These are phyloP conservation scores for Aspergillus ostianus DNA, from an alignment of 495 filamentous ascomycete species.

Conservation along the genomic window DNA sequence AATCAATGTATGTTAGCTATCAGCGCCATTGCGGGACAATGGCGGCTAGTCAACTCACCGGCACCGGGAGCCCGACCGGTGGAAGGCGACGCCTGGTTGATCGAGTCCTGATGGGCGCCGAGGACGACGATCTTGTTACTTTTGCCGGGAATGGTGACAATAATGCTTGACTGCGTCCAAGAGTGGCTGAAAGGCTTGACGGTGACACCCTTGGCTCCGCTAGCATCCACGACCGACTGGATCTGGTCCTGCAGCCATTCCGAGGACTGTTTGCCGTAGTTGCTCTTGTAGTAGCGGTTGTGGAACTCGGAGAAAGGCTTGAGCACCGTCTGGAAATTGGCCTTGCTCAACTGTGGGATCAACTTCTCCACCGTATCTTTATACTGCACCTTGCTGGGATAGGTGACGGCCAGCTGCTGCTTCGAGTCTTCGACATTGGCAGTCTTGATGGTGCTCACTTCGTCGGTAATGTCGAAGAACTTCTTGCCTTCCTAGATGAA, in stretches of 20 bases:
- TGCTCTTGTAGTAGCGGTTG: conserved; percentile 1
- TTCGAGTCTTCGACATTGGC: not conserved
- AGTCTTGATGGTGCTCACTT: not conserved
- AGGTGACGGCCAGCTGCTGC: not conserved
- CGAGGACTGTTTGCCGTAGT: conserved; percentile 4
- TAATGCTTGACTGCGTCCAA: conserved; percentile 2
- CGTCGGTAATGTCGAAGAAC: conserved; percentile 5
- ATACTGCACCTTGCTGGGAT: not conserved
- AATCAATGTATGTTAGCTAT: not conserved
- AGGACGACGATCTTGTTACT: conserved; percentile 1
- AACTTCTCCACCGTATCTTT: not conserved
- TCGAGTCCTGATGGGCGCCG: conserved; percentile 3
- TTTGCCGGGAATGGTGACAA: conserved; percentile 1
- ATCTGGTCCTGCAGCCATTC: conserved; percentile 5
- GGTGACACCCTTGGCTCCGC: not conserved
- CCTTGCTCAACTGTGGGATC: not conserved
- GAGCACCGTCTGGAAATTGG: not conserved
- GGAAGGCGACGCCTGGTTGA: not conserved
- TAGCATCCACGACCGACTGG: not conserved
- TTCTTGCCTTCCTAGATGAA: not conserved
- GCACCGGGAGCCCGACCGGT: conserved; percentile 3
- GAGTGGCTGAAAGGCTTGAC: conserved; percentile 2
- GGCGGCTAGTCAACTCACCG: not conserved
- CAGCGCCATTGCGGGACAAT: not conserved
- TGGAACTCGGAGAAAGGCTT: conserved; percentile 5